phyloP scores from a whole-genome alignment of 148 eudicot species.

The Heliamphora exappendiculata region DNA sequence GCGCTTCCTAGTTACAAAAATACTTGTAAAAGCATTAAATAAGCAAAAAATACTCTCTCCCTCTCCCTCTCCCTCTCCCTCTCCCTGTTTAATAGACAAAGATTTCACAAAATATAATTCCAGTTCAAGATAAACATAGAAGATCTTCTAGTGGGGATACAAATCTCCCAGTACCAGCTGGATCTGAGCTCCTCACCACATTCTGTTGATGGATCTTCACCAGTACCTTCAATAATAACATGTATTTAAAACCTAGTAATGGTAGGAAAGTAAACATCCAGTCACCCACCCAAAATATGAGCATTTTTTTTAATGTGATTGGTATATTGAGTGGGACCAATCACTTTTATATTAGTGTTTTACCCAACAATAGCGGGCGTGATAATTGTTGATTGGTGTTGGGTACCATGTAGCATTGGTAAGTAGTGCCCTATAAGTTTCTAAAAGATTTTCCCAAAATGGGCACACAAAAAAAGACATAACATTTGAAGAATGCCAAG shows the following conservation, averaged over 20 bases:
- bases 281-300: not conserved
- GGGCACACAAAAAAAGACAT: not conserved
- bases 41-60: not conserved
- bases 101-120: not conserved
- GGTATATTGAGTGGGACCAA: no score
- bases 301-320: no score
- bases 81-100: not conserved
- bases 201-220: constrained; percentile 6
- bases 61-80: not conserved
- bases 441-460: no score
- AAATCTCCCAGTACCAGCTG: not conserved
- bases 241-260: not conserved
- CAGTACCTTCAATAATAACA: constrained; percentile 8
- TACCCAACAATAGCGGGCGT: no score
- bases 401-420: no score
- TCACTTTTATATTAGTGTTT: no score
- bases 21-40: not conserved
- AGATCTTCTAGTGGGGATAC: not conserved
- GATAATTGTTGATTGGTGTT: no score
- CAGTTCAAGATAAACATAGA: not conserved
- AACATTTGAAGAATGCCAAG: not conserved
- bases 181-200: constrained; percentile 1
- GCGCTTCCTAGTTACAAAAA: no score
- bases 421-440: no score
- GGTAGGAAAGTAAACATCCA: not conserved